Conservation (phyloP, 148 eudicot genomes). For the Dysphania ambrosioides region DNA sequence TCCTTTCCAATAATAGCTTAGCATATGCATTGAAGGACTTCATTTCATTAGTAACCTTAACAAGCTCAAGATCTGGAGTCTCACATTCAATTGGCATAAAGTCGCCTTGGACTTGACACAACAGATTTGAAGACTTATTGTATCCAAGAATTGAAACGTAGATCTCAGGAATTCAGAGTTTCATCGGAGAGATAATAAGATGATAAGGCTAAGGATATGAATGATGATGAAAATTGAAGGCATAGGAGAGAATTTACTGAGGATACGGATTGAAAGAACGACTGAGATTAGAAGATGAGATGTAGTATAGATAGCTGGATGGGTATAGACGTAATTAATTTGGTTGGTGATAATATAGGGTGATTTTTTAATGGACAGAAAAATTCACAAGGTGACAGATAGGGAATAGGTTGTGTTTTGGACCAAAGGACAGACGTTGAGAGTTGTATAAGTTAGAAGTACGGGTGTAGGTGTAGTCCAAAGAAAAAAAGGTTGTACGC, state of each 20-base stretch:
- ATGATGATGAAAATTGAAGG: not conserved
- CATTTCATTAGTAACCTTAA: slow-evolving; percentile 53
- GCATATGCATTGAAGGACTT: slow-evolving; percentile 49
- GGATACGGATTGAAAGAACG: not conserved
- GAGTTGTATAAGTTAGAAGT: too few species aligned
- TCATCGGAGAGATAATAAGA: not conserved
- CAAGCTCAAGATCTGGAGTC: slow-evolving; percentile 41
- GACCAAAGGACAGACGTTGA: too few species aligned
- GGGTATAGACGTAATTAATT: not conserved
- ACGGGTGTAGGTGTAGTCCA: too few species aligned
- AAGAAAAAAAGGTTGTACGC: too few species aligned
- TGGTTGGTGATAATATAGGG: slow-evolving; percentile 13
- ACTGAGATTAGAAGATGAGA: slow-evolving; percentile 13
- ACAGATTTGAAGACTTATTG: not conserved
- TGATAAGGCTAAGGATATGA: too few species aligned
- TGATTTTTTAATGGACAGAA: slow-evolving; percentile 22
- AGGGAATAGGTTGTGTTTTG: not conserved
- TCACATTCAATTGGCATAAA: slow-evolving; percentile 39
- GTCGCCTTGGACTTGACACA: slow-evolving; percentile 43
- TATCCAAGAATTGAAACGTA: not conserved
- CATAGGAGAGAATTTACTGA: slow-evolving; percentile 19
- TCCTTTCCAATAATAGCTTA: slow-evolving; percentile 52
- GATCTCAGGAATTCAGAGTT: slow-evolving; percentile 17
- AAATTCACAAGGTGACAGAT: slow-evolving; percentile 16
- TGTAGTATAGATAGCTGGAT: slow-evolving; percentile 25